Conservation (phyloP, 768 basidiomycete genomes). For the Kwoniella sp. region DNA sequence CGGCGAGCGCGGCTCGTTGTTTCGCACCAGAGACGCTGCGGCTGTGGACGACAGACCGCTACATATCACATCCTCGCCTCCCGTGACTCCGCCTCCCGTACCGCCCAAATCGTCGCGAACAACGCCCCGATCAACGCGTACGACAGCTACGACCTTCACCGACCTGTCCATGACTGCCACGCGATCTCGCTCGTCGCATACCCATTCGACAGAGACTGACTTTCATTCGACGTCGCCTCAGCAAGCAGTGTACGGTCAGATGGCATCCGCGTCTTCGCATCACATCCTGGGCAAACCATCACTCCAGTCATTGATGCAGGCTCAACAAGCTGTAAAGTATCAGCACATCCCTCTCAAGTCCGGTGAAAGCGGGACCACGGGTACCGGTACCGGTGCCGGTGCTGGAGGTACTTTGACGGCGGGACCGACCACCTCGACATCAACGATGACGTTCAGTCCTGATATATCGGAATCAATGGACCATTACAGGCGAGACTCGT, state of each 20-base stretch:
- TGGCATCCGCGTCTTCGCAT: conserved; percentile 19
- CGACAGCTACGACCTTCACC: background rate
- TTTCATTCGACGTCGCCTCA: conserved; percentile 1
- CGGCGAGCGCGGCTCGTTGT: background rate
- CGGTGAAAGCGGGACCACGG: background rate
- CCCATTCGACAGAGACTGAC: conserved; percentile 13
- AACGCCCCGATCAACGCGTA: background rate
- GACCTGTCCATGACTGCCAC: background rate
- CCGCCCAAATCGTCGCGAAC: conserved; percentile 17
- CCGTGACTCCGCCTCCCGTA: conserved; percentile 13
- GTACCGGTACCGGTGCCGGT: background rate
- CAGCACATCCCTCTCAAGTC: background rate
- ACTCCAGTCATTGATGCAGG: background rate
- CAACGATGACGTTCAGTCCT: background rate
- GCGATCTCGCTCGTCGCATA: background rate
- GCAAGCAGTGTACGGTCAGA: background rate
- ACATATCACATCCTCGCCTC: background rate
- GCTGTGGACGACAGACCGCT: background rate
- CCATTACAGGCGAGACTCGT: background rate
- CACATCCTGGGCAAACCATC: conserved; percentile 8
- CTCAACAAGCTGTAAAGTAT: background rate
- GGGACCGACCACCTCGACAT: background rate
- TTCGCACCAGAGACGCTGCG: background rate
- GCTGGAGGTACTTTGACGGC: background rate
- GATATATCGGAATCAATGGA: conserved; percentile 9